These are phyloP conservation scores for Emergomyces pasteurianus DNA, from an alignment of 2,329 filamentous ascomycete genomes.

Conservation along the genomic window DNA sequence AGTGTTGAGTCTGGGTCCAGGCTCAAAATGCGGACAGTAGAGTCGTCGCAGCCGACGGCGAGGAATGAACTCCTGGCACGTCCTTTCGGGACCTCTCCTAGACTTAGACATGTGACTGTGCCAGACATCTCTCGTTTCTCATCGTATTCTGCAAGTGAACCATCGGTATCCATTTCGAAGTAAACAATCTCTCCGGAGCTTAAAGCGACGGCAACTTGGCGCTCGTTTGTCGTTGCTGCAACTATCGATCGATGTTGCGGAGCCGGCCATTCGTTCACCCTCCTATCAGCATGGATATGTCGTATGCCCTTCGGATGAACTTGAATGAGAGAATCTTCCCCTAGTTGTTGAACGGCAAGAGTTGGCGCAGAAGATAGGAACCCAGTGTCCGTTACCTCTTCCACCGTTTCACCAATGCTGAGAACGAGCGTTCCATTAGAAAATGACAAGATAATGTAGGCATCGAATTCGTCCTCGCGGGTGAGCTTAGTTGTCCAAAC, in stretches of 20 bases:
- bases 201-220: constrained; percentile 84
- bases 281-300: constrained; percentile 65
- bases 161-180: constrained; percentile 92
- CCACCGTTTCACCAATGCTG: constrained; percentile 92
- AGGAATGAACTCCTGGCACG: constrained; percentile 81
- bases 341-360: constrained; percentile 83
- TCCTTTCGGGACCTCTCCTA: constrained; percentile 86
- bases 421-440: constrained; percentile 81
- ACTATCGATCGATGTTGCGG: constrained; percentile 93
- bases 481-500: constrained; percentile 93
- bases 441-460: constrained; percentile 92
- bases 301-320: constrained; percentile 94
- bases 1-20: constrained; percentile 81
- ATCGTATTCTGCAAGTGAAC: constrained; percentile 82
- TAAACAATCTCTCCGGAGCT: constrained; percentile 96
- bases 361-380: constrained; percentile 84
- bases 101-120: constrained; percentile 85
- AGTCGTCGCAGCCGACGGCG: constrained; percentile 93
- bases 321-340: constrained; percentile 84
- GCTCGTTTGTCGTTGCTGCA: constrained; percentile 81
- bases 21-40: constrained; percentile 84
- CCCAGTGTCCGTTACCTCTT: constrained; percentile 87
- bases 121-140: constrained; percentile 92
- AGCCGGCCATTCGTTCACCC: constrained; percentile 84
- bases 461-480: constrained; percentile 71